These are phyloP conservation scores for Fallopia convolvulus DNA, from an alignment of 148 eudicot species.

Conservation along the genomic window DNA sequence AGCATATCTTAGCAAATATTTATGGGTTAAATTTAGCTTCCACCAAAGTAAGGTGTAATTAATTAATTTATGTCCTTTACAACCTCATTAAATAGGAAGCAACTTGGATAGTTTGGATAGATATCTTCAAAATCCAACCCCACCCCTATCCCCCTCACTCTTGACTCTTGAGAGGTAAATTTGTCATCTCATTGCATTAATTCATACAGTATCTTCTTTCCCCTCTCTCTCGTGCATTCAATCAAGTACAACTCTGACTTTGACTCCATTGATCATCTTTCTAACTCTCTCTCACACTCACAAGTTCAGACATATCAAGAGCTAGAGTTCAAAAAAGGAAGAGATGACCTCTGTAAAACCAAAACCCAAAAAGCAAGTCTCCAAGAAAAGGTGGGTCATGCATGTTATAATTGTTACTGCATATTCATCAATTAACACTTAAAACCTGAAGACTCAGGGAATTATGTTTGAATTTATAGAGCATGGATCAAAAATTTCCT, in stretches of 20 bases:
- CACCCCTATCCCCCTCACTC: neutral
- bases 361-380: neutral
- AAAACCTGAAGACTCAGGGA: neutral
- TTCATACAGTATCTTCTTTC: neutral
- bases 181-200: neutral
- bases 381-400: constrained; percentile 9
- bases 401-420: neutral
- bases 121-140: neutral
- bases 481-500: neutral
- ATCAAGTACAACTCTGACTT: neutral
- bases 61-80: neutral
- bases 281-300: neutral
- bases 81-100: neutral
- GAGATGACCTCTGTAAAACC: neutral
- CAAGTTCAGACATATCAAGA: neutral
- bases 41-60: neutral
- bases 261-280: neutral
- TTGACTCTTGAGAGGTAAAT: neutral
- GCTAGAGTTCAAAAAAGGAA: neutral
- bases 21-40: neutral
- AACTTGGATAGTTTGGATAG: neutral
- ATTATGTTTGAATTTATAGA: neutral
- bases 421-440: neutral
- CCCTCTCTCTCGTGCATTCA: neutral
- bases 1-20: neutral